Evolutionary conservation across 2,329 filamentous ascomycete species (phyloP), one percentile per base, ranked within the genome.

Genomic region (Trichophyton rubrum): DNA sequence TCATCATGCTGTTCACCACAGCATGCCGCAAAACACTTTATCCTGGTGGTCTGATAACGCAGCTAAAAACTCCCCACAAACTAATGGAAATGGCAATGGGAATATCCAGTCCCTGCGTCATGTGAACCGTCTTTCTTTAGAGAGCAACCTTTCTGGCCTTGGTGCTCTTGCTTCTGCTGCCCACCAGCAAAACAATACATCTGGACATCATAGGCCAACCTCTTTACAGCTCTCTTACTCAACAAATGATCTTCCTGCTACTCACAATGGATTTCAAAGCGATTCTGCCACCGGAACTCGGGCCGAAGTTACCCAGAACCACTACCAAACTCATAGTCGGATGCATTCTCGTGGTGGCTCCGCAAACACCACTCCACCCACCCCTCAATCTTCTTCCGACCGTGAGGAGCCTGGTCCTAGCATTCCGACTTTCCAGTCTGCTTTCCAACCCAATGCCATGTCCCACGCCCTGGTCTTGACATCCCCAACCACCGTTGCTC

Each of bases 191-290:
- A 65, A 68, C 60, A 65, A 72, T 35, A 66, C 67, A 35, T 69
- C 82, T 2, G 73, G 81, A 15, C 72, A 75, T 27, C 81, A 65
- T 65, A 73, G 76, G 22, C 75, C 75, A 17, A 67, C 67, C 3
- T 71, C 73, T 8, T 62, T 96, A 61, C 88, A 91, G 74, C 86
- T 88, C 51, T 96, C 92, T 0, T 96, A 89, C 76, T 96, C 93
- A 8, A 85, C 89, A 59, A 93, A 88, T 72, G 91, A 97, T 69
- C 80, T 96, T 20, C 88, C 90, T 3, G 95, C 90, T 6, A 79
- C 90, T 69, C 95, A 93, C 66, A 78, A 82, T 59, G 80, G 82
- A 60, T 73, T 78, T 57, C 75, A 80, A 22, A 68, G 71, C 3
- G 70, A 73, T 33, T 77, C 74, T 11, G 68, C 76, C 9, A 74